These are phyloP conservation scores for Coccomyxa subellipsoidea DNA, from an alignment of 163 green algal species.

Conservation along the genomic window DNA sequence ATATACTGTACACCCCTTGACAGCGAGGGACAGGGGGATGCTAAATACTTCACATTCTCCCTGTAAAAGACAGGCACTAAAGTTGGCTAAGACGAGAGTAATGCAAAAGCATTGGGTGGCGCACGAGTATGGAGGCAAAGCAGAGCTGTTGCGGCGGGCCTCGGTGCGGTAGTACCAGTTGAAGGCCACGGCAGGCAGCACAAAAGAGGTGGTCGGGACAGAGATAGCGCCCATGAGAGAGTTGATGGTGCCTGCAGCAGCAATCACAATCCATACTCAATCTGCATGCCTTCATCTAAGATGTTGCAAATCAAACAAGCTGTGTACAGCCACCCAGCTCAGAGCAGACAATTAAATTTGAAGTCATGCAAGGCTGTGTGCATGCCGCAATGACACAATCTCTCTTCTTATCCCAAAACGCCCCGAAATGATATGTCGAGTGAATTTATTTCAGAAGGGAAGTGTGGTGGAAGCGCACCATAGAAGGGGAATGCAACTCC, in stretches of 20 bases:
- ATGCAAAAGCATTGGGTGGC: not conserved
- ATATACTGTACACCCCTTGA: not conserved
- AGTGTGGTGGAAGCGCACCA: not conserved
- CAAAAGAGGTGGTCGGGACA: not conserved
- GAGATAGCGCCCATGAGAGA: constrained; percentile 6
- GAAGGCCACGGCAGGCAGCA: constrained; percentile 9
- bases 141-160: not conserved
- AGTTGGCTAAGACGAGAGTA: no score
- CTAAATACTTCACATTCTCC: no score
- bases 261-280: not conserved
- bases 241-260: constrained; percentile 18
- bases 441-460: no score
- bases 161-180: constrained; percentile 12
- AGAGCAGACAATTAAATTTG: no score
- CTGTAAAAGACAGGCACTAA: no score
- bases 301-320: no score
- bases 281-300: no score
- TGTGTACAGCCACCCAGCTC: no score
- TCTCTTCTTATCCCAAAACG: no score
- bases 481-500: constrained; percentile 24
- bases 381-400: no score
- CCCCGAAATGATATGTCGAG: no score
- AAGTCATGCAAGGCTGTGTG: no score
- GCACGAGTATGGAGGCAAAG: not conserved
- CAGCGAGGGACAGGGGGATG: not conserved